Evolutionary conservation across 805 yeast species (phyloP), one percentile per base, ranked within the genome.

Genomic region (Wickerhamiella vanderwaltii): DNA sequence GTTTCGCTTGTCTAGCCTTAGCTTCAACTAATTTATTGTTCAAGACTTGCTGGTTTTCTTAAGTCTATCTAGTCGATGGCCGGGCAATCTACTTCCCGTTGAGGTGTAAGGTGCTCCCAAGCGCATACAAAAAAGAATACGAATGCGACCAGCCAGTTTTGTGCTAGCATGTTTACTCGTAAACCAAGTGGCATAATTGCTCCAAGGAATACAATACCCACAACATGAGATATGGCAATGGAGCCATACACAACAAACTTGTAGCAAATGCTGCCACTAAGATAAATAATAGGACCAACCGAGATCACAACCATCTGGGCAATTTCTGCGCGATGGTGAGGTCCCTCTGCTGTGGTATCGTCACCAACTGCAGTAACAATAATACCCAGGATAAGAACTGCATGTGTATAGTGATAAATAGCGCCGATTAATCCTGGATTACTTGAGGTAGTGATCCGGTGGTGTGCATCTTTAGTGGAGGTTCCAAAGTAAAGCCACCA

Each of bases 401-500:
- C 25, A 9, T 32, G 35, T 5, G 35, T 32, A 32, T 19, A 18
- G n/a, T 32, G 35, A 9, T 18, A 32, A 6, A 19, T 9, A 7
- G 35, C 25, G 20, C 35, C 35, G 9, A 32, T 25, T 5, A 32
- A n/a, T 2, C 35, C 35, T 9, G 35, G 35, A 9, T 32, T 32
- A 5, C 12, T 11, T 13, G 23, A 17, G 16, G 9, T 19, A 3
- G 35, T 32, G 25, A 32, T 32, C 5, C 35, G 35, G 5, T 19
- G 25, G 11, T 17, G 35, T 2, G 35, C 35, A 9, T 32, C 35
- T 6, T 4, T 32, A 17, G 23, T 32, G 9, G 35, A 32, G 16
- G 35, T 32, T 6, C 35, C 35, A 32, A 32, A 32, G 24, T 32
- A 32, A 4, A 32, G 35, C 35, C 35, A 32, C 35, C 35, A 32